A percentile compares a stretch with the other conserved stretches of the same genome.
Conservation (phyloP, 495 filamentous ascomycete genomes). For the Xylaria bambusicola region DNA sequence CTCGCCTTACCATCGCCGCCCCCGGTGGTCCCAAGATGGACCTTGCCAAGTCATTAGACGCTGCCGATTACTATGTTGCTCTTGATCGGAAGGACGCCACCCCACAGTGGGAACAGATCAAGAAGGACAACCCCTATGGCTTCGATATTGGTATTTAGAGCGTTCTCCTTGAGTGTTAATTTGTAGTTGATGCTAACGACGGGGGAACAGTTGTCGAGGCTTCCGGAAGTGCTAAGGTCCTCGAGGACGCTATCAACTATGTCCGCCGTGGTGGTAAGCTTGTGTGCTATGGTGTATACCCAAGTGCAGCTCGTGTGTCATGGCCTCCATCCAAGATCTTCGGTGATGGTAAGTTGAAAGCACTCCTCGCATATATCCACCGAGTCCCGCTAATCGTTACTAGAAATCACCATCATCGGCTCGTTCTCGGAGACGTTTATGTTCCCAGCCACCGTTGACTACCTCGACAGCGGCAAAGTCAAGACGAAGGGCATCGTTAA, state of each 20-base stretch:
- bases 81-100: conserved; percentile 58
- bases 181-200: conserved; percentile 12
- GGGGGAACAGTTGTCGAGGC: conserved; percentile 47
- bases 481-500: conserved; percentile 59
- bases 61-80: conserved; percentile 64
- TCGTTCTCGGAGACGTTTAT: conserved; percentile 72
- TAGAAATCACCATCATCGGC: conserved; percentile 69
- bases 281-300: conserved; percentile 67
- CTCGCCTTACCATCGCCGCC: conserved; percentile 66
- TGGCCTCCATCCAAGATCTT: conserved; percentile 69
- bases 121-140: conserved; percentile 67
- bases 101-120: conserved; percentile 61
- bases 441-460: conserved; percentile 72
- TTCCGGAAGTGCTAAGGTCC: conserved; percentile 64
- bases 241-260: conserved; percentile 71
- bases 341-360: conserved; percentile 33
- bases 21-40: conserved; percentile 70
- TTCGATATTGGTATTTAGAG: conserved; percentile 62
- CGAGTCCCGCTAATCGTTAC: conserved; percentile 28
- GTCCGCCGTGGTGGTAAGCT: conserved; percentile 68
- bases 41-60: conserved; percentile 65
- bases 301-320: conserved; percentile 58
- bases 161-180: conserved; percentile 31
- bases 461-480: conserved; percentile 66
- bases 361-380: neutral